Evolutionary conservation across 176 grass and related monocot genomes (phyloP).

Genomic region (Microstegium vimineum): DNA sequence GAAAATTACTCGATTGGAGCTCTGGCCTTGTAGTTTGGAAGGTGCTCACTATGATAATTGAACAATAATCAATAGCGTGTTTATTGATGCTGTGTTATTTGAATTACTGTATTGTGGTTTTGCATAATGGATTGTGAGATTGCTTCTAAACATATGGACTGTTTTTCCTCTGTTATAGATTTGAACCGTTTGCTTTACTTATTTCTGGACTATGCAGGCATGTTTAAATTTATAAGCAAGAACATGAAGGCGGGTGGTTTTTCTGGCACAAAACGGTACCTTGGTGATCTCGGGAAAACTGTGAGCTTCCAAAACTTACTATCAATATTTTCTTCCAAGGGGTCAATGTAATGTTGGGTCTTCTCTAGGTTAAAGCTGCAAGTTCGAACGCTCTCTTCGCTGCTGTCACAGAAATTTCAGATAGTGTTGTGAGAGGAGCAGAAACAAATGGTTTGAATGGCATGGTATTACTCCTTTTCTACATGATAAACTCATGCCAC

Average conservation of each 20-base stretch:
- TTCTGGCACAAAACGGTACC: slow-evolving; percentile 81
- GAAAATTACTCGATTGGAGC: not conserved
- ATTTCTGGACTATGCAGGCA: slow-evolving; percentile 46
- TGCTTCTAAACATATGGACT: slow-evolving; percentile 8
- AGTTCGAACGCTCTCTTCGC: slow-evolving; percentile 86
- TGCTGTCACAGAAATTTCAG: slow-evolving; percentile 81
- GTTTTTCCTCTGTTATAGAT: not conserved
- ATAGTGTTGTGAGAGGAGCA: slow-evolving; percentile 72
- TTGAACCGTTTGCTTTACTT: slow-evolving; percentile 17
- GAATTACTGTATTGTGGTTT: not conserved
- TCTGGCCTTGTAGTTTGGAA: slow-evolving; percentile 11
- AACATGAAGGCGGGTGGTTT: slow-evolving; percentile 68
- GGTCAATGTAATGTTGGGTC: slow-evolving; percentile 33
- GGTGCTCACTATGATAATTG: slow-evolving; percentile 16
- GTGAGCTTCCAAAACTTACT: slow-evolving; percentile 50
- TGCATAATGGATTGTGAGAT: not conserved
- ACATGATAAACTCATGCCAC: not conserved
- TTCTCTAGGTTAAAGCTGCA: slow-evolving; percentile 73
- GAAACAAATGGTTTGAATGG: slow-evolving; percentile 81
- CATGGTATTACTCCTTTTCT: slow-evolving; percentile 53
- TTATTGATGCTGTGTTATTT: slow-evolving; percentile 1
- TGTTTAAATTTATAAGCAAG: slow-evolving; percentile 97
- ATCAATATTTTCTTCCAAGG: slow-evolving; percentile 6
- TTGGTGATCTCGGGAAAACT: slow-evolving; percentile 91
- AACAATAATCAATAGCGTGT: not conserved